phyloP scores from a whole-genome alignment of 177 flowering plant species.

The Vitis hybrid region DNA sequence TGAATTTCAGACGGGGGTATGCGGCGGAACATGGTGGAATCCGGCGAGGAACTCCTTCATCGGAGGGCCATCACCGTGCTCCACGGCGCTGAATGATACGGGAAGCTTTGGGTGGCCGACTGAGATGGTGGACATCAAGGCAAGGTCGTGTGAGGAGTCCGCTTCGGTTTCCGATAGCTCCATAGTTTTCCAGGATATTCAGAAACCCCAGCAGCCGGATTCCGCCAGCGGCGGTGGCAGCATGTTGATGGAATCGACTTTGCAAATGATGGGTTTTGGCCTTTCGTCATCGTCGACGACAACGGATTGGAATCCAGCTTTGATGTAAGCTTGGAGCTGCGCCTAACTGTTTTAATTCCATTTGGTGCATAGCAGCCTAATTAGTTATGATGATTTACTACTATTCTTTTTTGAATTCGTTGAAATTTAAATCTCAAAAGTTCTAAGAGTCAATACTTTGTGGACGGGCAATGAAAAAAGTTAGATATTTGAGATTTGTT shows the following conservation, averaged over 20 bases:
- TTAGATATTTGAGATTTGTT: too few species aligned
- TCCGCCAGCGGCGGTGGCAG: constrained; percentile 11
- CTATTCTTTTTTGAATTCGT: not conserved
- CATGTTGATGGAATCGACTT: constrained; percentile 28
- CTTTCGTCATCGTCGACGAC: constrained; percentile 25
- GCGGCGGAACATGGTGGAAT: constrained; percentile 47
- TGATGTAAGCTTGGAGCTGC: constrained; percentile 32
- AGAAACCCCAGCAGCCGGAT: constrained; percentile 17
- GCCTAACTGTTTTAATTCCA: not conserved
- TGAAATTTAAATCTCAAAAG: not conserved
- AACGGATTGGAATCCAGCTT: constrained; percentile 35
- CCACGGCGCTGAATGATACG: constrained; percentile 18
- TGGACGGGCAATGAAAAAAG: too few species aligned
- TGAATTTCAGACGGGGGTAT: constrained; percentile 43
- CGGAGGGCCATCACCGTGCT: constrained; percentile 29
- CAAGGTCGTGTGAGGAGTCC: constrained; percentile 26
- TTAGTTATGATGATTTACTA: not conserved
- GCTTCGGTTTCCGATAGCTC: constrained; percentile 19
- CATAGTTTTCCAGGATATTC: constrained; percentile 11
- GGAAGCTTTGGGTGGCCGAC: constrained; percentile 28
- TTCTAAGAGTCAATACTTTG: not conserved
- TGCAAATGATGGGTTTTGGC: constrained; percentile 33
- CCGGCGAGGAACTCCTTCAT: constrained; percentile 16
- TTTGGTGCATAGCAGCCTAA: not conserved
- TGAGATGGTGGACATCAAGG: constrained; percentile 24